phyloP scores from a whole-genome alignment of 306 rosid species.

The Vigna angularis region DNA sequence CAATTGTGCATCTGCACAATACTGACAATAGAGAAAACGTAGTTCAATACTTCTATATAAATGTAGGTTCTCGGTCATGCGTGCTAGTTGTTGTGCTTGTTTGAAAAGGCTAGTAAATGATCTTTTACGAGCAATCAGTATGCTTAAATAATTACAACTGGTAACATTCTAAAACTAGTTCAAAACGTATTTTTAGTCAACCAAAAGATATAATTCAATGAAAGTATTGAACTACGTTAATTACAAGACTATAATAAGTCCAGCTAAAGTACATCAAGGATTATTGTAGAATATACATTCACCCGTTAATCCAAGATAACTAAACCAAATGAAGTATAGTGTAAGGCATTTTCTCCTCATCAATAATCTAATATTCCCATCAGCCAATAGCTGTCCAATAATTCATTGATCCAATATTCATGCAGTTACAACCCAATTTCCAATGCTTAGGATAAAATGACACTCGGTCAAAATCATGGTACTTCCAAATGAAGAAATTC shows the following conservation, averaged over 20 bases:
- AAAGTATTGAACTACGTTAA: no score
- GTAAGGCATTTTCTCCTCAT: no score
- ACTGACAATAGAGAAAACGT: not conserved
- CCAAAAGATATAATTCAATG: no score
- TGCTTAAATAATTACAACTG: not conserved
- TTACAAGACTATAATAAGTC: no score
- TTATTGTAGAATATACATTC: no score
- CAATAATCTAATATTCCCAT: no score
- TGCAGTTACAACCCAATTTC: no score
- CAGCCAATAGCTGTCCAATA: no score
- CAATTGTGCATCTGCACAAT: not conserved
- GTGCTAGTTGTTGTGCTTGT: not conserved
- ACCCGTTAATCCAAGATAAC: no score
- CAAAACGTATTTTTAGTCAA: not conserved
- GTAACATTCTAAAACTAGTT: not conserved
- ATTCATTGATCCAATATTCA: no score
- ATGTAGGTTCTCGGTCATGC: slow-evolving; percentile 8
- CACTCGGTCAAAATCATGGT: not conserved
- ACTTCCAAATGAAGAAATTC: not conserved
- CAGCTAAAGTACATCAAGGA: no score
- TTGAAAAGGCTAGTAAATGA: not conserved
- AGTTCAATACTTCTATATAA: not conserved
- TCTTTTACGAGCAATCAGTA: not conserved
- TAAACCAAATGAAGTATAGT: no score
- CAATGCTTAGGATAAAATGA: not conserved